Evolutionary conservation across 176 grass and related monocot species (phyloP), one percentile per base, ranked within the genome.

Genomic region (Zizania latifolia): DNA sequence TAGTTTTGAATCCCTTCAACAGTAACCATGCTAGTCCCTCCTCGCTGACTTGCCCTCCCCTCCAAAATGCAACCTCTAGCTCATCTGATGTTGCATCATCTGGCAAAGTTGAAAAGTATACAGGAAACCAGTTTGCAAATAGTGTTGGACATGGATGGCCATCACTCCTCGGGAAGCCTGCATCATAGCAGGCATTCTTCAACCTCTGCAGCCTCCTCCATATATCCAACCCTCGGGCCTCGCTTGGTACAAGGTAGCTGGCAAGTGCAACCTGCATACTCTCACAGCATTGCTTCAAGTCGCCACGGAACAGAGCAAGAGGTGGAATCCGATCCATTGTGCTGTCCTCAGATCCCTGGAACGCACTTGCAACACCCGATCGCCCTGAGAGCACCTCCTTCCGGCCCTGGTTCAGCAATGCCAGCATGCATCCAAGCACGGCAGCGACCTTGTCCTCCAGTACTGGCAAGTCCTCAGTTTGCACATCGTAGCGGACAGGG

Each of bases 241-340:
- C 84, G 50, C 43, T 78, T 1, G 79, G 84, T 8, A 44, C 61
- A 38, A 94, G 78, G 75, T 90, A 94, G 10, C 81, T 88, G 34
- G 81, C 37, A 78, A 99, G 92, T 24, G 95, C 87, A 29, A 92
- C 89, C 79, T 99, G 86, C 77, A 99, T 87, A 64, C 92, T 94
- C 82, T 99, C 96, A 53, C 89, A 99, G 45, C 96, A 92, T 68
- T 75, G 81, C 76, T 99, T 99, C 96, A 99, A 80, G 62, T 99
- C 92, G 71, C 87, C 86, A 66, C 96, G 87, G 77, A 94, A 99
- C 68, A 89, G 32, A 59, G 89, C 85, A 10, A 99, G 91, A 0
- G 96, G 92, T 8, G 92, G 96, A 70, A 89, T 86, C 81, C 79
- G 88, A 45, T 92, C 87, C 66, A 90, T 67, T 30, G 64, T 76